Evolutionary conservation across 768 basidiomycete species (phyloP).

Genomic region (Calocybe indica): DNA sequence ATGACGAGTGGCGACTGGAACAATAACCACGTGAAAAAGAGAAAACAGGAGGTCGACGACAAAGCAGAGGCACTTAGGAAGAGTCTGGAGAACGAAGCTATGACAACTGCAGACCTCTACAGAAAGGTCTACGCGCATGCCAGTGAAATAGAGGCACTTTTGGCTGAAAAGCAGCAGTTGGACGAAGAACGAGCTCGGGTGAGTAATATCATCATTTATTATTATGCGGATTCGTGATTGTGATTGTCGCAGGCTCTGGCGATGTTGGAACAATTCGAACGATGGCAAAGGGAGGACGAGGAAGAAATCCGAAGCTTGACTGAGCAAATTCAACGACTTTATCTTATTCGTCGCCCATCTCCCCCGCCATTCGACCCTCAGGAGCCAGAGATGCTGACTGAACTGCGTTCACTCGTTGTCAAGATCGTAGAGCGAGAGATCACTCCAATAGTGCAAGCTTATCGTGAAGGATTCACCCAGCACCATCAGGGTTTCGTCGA

Average conservation of each 20-base stretch:
- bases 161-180: background rate
- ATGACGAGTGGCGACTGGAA: conserved; percentile 1
- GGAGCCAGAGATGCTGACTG: too few relatives aligned
- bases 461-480: conserved; percentile 16
- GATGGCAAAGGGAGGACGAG: conserved; percentile 14
- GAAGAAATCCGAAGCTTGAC: conserved; percentile 17
- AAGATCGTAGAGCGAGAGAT: conserved; percentile 18
- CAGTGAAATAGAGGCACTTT: too few relatives aligned
- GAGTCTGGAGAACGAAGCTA: too few relatives aligned
- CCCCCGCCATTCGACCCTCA: conserved; percentile 12
- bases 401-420: background rate
- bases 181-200: conserved; percentile 1
- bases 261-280: conserved; percentile 10
- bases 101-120: too few relatives aligned
- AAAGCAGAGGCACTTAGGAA: too few relatives aligned
- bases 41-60: too few relatives aligned
- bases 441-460: conserved; percentile 13
- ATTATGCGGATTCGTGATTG: too few relatives aligned
- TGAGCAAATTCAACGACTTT: conserved; percentile 17
- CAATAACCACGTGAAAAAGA: background rate
- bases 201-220: background rate
- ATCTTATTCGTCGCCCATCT: conserved; percentile 9
- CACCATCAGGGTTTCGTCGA: conserved; percentile 16
- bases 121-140: too few relatives aligned
- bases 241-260: background rate